phyloP scores from a whole-genome alignment of 2,329 filamentous ascomycete genomes.

The Monosporascus cannonballus region DNA sequence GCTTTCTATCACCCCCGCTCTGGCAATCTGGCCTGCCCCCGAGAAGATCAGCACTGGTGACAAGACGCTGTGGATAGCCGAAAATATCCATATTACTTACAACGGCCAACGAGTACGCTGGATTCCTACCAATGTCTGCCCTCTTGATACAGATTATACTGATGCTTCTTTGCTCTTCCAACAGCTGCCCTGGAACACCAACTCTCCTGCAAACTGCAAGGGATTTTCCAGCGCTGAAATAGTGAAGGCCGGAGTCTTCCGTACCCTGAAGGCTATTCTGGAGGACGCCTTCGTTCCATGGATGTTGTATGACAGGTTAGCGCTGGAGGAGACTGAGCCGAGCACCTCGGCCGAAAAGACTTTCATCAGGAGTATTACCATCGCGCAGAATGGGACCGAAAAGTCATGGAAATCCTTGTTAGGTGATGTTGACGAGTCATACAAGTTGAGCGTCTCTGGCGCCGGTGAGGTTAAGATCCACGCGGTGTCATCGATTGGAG shows the following conservation, averaged over 20 bases:
- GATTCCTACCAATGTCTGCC: slow-evolving; percentile 24
- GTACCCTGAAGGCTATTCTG: slow-evolving; percentile 60
- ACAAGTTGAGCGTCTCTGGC: slow-evolving; percentile 55
- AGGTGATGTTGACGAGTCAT: slow-evolving; percentile 68
- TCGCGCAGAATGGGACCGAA: slow-evolving; percentile 55
- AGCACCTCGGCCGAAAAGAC: slow-evolving; percentile 33
- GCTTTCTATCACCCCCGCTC: slow-evolving; percentile 33
- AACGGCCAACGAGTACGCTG: slow-evolving; percentile 52
- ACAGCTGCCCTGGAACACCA: slow-evolving; percentile 44
- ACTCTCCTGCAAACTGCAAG: slow-evolving; percentile 34
- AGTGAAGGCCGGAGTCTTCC: slow-evolving; percentile 50
- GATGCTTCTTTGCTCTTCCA: slow-evolving; percentile 25
- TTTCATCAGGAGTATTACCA: slow-evolving; percentile 52
- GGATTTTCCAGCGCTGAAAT: slow-evolving; percentile 45
- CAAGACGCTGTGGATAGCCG: slow-evolving; percentile 46
- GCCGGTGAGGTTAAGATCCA: slow-evolving; percentile 56
- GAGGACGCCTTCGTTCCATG: slow-evolving; percentile 66
- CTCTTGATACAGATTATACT: slow-evolving; percentile 7
- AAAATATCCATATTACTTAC: slow-evolving; percentile 48
- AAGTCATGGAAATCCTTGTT: slow-evolving; percentile 54
- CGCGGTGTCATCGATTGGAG: slow-evolving; percentile 60
- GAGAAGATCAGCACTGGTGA: slow-evolving; percentile 44
- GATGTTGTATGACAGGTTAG: slow-evolving; percentile 63
- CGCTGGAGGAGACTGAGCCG: slow-evolving; percentile 58
- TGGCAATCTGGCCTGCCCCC: slow-evolving; percentile 55